Percentiles rank a stretch among this genome's conserved stretches.
These are phyloP conservation scores for Blastocladiella emersonii DNA, from an alignment of 371 early-diverging fungal species.

Conservation along the genomic window DNA sequence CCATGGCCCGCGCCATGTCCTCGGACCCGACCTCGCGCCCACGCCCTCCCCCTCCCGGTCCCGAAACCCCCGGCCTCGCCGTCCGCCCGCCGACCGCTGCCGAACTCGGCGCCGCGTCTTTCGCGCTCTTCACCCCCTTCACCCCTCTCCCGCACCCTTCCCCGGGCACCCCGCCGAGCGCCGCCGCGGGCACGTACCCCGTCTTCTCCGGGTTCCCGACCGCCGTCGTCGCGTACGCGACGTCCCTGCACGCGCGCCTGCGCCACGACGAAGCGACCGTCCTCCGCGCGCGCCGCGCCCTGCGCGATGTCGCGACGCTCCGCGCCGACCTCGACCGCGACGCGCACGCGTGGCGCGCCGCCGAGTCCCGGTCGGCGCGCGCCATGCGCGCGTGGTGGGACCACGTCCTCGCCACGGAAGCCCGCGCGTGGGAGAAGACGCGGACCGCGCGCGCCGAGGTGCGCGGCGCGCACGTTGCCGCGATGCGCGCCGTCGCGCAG, in stretches of 20 bases:
- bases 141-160: constrained; percentile 8
- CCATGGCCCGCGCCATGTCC: constrained; percentile 12
- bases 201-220: constrained; percentile 30
- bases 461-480: background rate
- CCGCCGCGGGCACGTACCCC: constrained; percentile 19
- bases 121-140: background rate
- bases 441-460: background rate
- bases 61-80: constrained; percentile 17
- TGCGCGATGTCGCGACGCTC: constrained; percentile 23
- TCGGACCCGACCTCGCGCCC: constrained; percentile 15
- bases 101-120: background rate
- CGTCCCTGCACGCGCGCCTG: constrained; percentile 24
- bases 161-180: constrained; percentile 12
- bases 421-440: background rate
- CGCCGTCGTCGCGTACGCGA: constrained; percentile 33
- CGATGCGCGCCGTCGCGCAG: constrained; percentile 6
- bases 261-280: constrained; percentile 29
- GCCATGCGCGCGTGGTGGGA: constrained; percentile 40
- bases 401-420: constrained; percentile 17
- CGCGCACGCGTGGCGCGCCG: constrained; percentile 24
- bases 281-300: constrained; percentile 18
- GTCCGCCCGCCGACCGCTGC: background rate
- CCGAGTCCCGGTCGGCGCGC: constrained; percentile 25
- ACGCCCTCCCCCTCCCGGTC: constrained; percentile 12
- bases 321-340: constrained; percentile 27